Conservation (phyloP, 2,329 filamentous ascomycete species). For the Cladosporium sphaerospermum region DNA sequence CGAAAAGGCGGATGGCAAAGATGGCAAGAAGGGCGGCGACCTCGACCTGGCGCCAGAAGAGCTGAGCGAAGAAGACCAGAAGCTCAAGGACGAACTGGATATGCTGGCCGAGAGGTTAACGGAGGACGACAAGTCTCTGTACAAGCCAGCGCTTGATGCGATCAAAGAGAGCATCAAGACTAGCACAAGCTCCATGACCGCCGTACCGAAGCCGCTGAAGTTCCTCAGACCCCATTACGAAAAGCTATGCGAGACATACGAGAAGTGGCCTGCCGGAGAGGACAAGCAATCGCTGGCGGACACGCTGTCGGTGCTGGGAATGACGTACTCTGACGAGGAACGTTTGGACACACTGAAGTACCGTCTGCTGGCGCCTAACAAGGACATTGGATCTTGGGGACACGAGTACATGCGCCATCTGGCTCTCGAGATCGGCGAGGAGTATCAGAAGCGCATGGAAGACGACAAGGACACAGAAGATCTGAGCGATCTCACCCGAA, state of each 20-base stretch:
- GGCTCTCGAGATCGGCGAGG: conserved; percentile 90
- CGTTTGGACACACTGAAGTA: conserved; percentile 95
- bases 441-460: conserved; percentile 80
- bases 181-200: conserved; percentile 98
- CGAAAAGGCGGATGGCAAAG: conserved; percentile 49
- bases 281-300: conserved; percentile 89
- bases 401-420: conserved; percentile 97
- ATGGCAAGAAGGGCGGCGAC: conserved; percentile 70
- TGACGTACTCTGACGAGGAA: conserved; percentile 91
- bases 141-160: conserved; percentile 85
- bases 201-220: conserved; percentile 95
- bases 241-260: conserved; percentile 78
- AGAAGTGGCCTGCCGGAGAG: conserved; percentile 75
- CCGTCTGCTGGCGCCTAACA: conserved; percentile 78
- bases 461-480: conserved; percentile 80
- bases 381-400: conserved; percentile 94
- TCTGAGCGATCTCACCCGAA: conserved; percentile 73
- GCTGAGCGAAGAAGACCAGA: conserved; percentile 94
- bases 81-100: conserved; percentile 95
- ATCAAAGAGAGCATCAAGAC: conserved; percentile 99
- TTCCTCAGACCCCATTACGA: conserved; percentile 97
- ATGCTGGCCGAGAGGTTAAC: conserved; percentile 95
- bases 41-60: conserved; percentile 71
- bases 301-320: conserved; percentile 92
- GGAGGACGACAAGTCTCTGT: conserved; percentile 78